Evolutionary conservation across 2,329 filamentous ascomycete genomes (phyloP).

Genomic region (Emergomyces pasteurianus): DNA sequence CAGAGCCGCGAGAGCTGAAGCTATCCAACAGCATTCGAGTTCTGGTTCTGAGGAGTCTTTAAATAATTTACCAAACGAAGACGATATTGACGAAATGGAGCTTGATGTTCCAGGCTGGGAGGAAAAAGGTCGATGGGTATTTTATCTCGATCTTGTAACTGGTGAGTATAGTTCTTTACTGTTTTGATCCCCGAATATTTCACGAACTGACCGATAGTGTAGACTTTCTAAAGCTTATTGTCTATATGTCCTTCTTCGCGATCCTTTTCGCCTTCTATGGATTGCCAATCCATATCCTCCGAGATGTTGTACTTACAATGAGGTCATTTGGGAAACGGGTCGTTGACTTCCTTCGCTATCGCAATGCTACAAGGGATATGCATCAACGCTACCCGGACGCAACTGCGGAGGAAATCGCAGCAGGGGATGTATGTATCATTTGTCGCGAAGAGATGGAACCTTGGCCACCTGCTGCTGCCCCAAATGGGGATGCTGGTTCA

Average conservation of each 20-base stretch:
- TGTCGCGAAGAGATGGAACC: constrained; percentile 91
- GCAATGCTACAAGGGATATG: constrained; percentile 88
- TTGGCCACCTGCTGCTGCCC: constrained; percentile 47
- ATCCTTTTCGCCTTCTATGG: constrained; percentile 92
- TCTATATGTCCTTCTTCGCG: constrained; percentile 85
- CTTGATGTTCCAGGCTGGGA: constrained; percentile 95
- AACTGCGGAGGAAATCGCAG: constrained; percentile 67
- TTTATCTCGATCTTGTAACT: constrained; percentile 74
- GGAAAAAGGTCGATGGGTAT: constrained; percentile 82
- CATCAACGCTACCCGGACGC: constrained; percentile 82
- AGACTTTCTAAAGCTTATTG: constrained; percentile 84
- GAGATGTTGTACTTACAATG: constrained; percentile 88
- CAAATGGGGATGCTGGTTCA: constrained; percentile 21
- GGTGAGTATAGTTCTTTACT: constrained; percentile 40
- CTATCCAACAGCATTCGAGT: constrained; percentile 27
- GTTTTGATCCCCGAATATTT: background rate
- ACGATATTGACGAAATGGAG: constrained; percentile 83
- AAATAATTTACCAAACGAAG: constrained; percentile 47
- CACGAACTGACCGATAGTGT: constrained; percentile 5
- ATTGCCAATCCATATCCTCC: constrained; percentile 89
- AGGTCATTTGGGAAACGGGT: constrained; percentile 83
- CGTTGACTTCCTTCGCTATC: constrained; percentile 78
- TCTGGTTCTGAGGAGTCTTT: constrained; percentile 25
- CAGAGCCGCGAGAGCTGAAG: constrained; percentile 40
- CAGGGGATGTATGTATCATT: constrained; percentile 93